Conservation (phyloP, 768 basidiomycete species). For the Hebeloma cylindrosporum region DNA sequence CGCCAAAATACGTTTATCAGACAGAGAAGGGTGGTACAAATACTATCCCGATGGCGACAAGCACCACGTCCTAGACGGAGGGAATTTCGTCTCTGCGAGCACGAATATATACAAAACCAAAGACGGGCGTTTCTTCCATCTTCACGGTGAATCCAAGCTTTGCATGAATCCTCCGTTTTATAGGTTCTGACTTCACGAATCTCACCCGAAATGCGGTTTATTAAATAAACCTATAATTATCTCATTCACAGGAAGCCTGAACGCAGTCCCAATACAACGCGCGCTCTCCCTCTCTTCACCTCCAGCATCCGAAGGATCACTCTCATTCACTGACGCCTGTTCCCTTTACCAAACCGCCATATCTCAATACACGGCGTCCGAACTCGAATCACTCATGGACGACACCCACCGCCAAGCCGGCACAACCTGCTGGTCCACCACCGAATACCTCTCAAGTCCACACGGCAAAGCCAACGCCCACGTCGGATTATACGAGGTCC, state of each 20-base stretch:
- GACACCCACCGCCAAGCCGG: constrained; percentile 26
- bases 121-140: constrained; percentile 26
- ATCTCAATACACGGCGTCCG: constrained; percentile 12
- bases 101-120: constrained; percentile 28
- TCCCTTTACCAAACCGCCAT: constrained; percentile 10
- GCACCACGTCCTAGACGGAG: constrained; percentile 7
- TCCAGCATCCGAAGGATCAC: constrained; percentile 1
- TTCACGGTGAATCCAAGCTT: constrained; percentile 18
- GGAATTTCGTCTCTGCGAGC: constrained; percentile 7
- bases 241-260: constrained; percentile 17
- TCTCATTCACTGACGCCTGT: constrained; percentile 10
- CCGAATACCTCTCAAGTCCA: constrained; percentile 21
- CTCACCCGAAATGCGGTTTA: too few species aligned
- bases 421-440: constrained; percentile 20
- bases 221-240: background rate
- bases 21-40: constrained; percentile 5
- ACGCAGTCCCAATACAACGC: constrained; percentile 7
- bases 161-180: background rate
- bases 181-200: too few species aligned
- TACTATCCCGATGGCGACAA: constrained; percentile 19
- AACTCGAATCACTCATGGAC: constrained; percentile 23
- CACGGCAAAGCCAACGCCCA: constrained; percentile 27
- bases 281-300: constrained; percentile 11
- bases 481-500: constrained; percentile 25
- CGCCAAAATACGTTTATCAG: constrained; percentile 4